Percentiles rank a stretch among this genome's conserved stretches.
These are phyloP conservation scores for Naganishia onofrii DNA, from an alignment of 768 basidiomycete species.

Conservation along the genomic window DNA sequence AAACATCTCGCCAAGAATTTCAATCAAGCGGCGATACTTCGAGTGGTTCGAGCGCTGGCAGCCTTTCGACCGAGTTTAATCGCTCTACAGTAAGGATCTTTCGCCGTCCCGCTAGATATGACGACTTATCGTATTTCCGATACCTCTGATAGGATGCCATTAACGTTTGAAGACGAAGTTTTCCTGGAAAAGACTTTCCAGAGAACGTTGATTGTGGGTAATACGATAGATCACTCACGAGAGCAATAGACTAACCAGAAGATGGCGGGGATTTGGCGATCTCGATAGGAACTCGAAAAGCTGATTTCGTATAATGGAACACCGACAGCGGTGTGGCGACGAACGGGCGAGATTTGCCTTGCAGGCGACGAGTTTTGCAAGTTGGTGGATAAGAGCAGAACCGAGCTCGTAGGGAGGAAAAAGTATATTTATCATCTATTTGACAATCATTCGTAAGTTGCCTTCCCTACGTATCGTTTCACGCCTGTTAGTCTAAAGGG, in stretches of 20 bases:
- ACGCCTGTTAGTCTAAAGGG: too few relatives aligned
- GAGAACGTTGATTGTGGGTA: slow-evolving; percentile 74
- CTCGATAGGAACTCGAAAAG: slow-evolving; percentile 82
- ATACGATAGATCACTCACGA: neutral
- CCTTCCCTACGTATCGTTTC: slow-evolving; percentile 64
- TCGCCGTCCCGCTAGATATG: neutral
- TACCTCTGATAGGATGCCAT: slow-evolving; percentile 64
- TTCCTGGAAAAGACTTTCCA: slow-evolving; percentile 97
- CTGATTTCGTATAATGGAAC: slow-evolving; percentile 95
- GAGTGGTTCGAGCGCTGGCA: slow-evolving; percentile 88
- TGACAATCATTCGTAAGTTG: slow-evolving; percentile 90
- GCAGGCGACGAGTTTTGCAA: slow-evolving; percentile 95
- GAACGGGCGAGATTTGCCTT: slow-evolving; percentile 95
- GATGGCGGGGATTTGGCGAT: too few relatives aligned
- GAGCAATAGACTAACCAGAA: too few relatives aligned
- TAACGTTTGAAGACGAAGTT: slow-evolving; percentile 91
- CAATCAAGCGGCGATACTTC: slow-evolving; percentile 91
- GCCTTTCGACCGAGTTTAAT: slow-evolving; percentile 96
- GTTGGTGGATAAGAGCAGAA: slow-evolving; percentile 83
- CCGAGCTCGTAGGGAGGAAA: slow-evolving; percentile 66
- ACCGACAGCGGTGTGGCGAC: slow-evolving; percentile 94
- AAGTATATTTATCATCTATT: slow-evolving; percentile 71
- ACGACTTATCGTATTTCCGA: neutral
- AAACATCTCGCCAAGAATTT: slow-evolving; percentile 77
- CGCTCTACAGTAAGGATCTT: slow-evolving; percentile 65